Percentiles rank a stretch among this genome's conserved stretches.
Evolutionary conservation across 2,329 filamentous ascomycete genomes (phyloP).

Genomic region (Knufia petricola): DNA sequence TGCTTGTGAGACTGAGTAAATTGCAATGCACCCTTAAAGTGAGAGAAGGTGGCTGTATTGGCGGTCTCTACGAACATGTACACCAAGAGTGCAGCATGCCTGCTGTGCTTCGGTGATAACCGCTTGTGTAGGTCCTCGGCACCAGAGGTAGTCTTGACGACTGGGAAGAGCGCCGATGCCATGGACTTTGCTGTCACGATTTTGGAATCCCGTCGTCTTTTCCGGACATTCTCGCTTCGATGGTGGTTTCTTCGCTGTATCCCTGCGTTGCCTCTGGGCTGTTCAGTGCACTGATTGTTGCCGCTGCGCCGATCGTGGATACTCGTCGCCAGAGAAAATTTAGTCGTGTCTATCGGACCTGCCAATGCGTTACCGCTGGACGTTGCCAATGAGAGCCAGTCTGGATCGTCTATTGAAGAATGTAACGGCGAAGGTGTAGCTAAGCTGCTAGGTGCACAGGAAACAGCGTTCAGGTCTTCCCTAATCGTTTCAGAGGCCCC

Average conservation of each 20-base stretch:
- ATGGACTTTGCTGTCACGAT: neutral
- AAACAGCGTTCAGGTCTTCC: no score
- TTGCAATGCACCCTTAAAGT: neutral
- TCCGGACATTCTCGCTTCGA: neutral
- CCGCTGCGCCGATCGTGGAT: neutral
- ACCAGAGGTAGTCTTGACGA: neutral
- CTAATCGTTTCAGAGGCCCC: no score
- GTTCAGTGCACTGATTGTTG: neutral
- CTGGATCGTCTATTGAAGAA: no score
- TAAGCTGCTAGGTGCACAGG: no score
- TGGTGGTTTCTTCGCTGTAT: neutral
- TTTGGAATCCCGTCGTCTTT: neutral
- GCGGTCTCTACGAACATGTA: conserved; percentile 2
- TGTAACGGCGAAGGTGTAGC: no score
- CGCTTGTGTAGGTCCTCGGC: neutral
- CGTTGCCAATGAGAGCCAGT: no score
- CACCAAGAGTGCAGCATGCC: neutral
- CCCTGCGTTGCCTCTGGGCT: neutral
- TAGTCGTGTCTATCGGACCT: neutral
- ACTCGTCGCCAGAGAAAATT: neutral
- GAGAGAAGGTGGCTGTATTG: neutral
- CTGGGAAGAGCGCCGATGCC: neutral
- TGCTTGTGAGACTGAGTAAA: neutral
- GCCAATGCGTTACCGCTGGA: no score
- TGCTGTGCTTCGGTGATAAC: neutral